These are phyloP conservation scores for Cryphonectria naterciae DNA, from an alignment of 2,329 filamentous ascomycete genomes.

Conservation along the genomic window DNA sequence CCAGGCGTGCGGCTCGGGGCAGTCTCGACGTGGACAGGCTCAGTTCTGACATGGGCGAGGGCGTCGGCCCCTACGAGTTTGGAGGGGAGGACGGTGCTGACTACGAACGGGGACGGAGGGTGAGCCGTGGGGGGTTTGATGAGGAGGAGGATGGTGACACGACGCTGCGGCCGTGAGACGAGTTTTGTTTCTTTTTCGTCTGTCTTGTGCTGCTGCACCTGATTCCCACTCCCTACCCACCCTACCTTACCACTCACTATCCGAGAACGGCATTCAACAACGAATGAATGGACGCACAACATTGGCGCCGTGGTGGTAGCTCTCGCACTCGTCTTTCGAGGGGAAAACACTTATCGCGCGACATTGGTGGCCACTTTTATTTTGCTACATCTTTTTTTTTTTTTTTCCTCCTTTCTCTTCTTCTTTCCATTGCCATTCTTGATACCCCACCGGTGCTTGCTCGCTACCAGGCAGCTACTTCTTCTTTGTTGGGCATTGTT, in stretches of 20 bases:
- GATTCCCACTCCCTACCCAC: not conserved
- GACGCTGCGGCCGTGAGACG: conserved; percentile 13
- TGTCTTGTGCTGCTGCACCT: not conserved
- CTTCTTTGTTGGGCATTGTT: not conserved
- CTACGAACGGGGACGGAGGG: not conserved
- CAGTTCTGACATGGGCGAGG: conserved; percentile 34
- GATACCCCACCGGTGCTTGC: conserved; percentile 11
- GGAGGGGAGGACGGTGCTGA: not conserved
- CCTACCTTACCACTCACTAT: too few relatives aligned
- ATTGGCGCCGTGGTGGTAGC: not conserved
- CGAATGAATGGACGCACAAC: not conserved
- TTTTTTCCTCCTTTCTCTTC: not conserved
- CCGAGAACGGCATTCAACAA: not conserved
- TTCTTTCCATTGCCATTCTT: conserved; percentile 7
- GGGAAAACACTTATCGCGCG: not conserved
- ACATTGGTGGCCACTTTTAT: not conserved
- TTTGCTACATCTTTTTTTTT: not conserved
- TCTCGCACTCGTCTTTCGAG: not conserved
- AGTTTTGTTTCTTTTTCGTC: not conserved
- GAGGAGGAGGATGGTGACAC: conserved; percentile 19
- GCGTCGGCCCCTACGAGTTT: conserved; percentile 22
- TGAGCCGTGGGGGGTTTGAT: conserved; percentile 3
- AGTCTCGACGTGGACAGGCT: conserved; percentile 47
- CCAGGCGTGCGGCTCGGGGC: conserved; percentile 53
- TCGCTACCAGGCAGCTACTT: not conserved